These are phyloP conservation scores for Aspergillus sergii DNA, from an alignment of 2,329 filamentous ascomycete genomes.

Conservation along the genomic window DNA sequence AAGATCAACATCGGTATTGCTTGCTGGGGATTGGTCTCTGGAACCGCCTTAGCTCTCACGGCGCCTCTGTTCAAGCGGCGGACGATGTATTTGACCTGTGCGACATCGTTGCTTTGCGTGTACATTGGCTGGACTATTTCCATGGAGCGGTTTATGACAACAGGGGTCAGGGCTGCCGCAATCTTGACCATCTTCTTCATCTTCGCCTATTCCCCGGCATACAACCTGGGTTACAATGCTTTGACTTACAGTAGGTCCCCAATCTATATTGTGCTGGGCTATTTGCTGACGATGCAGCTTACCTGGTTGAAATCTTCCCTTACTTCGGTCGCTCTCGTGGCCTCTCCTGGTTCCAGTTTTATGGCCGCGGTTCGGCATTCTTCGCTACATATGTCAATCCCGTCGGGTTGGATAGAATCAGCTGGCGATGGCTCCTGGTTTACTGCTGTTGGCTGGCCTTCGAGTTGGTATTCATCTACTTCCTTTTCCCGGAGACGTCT, in stretches of 20 bases:
- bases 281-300: conserved; percentile 29
- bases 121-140: conserved; percentile 62
- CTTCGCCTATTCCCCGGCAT: conserved; percentile 61
- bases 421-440: conserved; percentile 49
- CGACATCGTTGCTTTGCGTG: conserved; percentile 52
- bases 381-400: conserved; percentile 54
- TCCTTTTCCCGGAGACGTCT: conserved; percentile 50
- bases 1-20: conserved; percentile 43
- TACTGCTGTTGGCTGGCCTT: conserved; percentile 48
- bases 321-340: conserved; percentile 61
- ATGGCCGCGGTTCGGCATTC: conserved; percentile 53
- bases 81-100: conserved; percentile 52
- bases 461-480: conserved; percentile 47
- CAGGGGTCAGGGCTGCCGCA: conserved; percentile 42
- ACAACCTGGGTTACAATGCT: conserved; percentile 69
- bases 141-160: conserved; percentile 38
- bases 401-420: conserved; percentile 45
- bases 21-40: conserved; percentile 48
- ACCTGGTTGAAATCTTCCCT: conserved; percentile 62
- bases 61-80: conserved; percentile 48
- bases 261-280: not conserved
- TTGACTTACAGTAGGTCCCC: conserved; percentile 48
- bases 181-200: conserved; percentile 58
- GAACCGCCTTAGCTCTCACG: conserved; percentile 41
- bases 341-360: conserved; percentile 61